Evolutionary conservation across 148 eudicot species (phyloP).

Genomic region (Amaranthus cruentus): DNA sequence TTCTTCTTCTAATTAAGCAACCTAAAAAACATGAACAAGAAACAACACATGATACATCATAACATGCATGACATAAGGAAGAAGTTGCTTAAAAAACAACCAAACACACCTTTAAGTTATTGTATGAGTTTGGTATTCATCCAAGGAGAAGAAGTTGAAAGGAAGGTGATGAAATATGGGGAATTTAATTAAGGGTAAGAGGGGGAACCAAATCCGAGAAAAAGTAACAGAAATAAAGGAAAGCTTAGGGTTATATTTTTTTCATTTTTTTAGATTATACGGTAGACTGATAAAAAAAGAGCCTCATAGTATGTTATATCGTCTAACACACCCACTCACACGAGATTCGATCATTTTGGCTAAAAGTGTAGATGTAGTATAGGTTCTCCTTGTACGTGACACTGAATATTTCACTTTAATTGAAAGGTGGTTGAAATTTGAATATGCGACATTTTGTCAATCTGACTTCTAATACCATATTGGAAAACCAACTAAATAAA

Average conservation of each 20-base stretch:
- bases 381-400: too few species aligned
- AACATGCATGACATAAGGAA: background rate
- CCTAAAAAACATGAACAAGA: conserved; percentile 7
- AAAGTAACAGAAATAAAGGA: conserved; percentile 38
- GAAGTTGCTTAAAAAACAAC: background rate
- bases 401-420: too few species aligned
- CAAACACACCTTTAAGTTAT: background rate
- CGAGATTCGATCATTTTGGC: too few species aligned
- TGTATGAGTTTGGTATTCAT: background rate
- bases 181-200: conserved; percentile 15
- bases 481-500: too few species aligned
- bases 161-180: background rate
- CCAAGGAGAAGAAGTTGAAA: background rate
- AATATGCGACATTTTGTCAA: too few species aligned
- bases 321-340: too few species aligned
- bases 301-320: too few species aligned
- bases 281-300: too few species aligned
- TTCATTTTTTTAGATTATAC: too few species aligned
- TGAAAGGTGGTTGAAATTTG: too few species aligned
- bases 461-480: too few species aligned
- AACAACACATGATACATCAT: background rate
- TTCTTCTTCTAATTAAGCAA: background rate
- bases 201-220: conserved; percentile 27
- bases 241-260: conserved; percentile 10
- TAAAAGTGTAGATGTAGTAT: too few species aligned